Evolutionary conservation across 352 stramenopile genomes (phyloP), one percentile per base, ranked within the genome.

Genomic region (Thalassiosira mediterranea): DNA sequence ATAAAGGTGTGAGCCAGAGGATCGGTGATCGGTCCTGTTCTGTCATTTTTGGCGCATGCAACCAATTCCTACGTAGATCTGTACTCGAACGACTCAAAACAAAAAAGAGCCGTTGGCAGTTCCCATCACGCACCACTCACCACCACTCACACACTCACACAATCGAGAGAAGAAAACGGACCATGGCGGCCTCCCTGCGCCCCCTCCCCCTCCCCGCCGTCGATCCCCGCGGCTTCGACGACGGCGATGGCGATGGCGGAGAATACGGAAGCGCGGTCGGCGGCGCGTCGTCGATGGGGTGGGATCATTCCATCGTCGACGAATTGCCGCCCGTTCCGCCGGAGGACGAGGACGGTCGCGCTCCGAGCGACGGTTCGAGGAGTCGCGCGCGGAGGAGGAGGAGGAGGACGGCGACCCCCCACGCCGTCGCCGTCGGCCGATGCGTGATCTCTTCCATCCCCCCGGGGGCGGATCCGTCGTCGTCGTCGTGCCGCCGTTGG

Each of bases 111-210:
- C 7, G 34, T 13, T 13, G 34, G 7, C 7, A 42, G 34, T n/a
- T n/a, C n/a, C n/a, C n/a, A n/a, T n/a, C n/a, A n/a, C n/a, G n/a
- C n/a, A n/a, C n/a, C n/a, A n/a, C n/a, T n/a, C n/a, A n/a, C n/a
- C n/a, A n/a, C n/a, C n/a, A n/a, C n/a, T n/a, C n/a, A 42, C 34
- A 13, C 34, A 42, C 7, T 13, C 7, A 7, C 7, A 42, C 34
- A 42, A 42, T 42, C 34, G 34, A 42, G 34, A 42, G 13, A 42
- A 42, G 7, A 7, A 13, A 42, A 42, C 34, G 19, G 38, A 75
- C 19, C 25, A 78, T 78, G 69, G 59, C 58, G 28, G 69, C 69
- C 10, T 72, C 38, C 17, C 37, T 79, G 13, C 52, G 71, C 28
- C 32, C 37, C 26, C 37, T 79, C 23, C 5, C 31, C 31, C 60